Conservation (phyloP, 495 filamentous ascomycete species). For the Aspergillus conjunctus region DNA sequence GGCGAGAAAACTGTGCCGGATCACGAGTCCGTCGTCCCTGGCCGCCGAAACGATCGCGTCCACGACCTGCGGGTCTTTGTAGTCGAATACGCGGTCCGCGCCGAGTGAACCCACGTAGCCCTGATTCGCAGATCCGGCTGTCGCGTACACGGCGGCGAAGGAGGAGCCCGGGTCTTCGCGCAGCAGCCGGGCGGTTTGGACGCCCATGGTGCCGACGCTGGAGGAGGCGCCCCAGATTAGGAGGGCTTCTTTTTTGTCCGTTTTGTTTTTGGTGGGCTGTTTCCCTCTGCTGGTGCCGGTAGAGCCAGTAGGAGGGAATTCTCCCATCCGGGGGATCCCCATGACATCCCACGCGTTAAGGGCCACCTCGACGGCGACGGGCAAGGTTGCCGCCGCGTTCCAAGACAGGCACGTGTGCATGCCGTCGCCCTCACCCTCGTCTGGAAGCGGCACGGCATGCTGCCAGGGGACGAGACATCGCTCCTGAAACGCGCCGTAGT, state of each 20-base stretch:
- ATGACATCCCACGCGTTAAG: conserved; percentile 36
- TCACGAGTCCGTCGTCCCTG: conserved; percentile 39
- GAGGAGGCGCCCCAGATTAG: conserved; percentile 53
- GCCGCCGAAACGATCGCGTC: conserved; percentile 45
- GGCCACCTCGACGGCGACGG: conserved; percentile 42
- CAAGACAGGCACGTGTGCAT: no score
- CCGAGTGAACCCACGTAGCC: conserved; percentile 48
- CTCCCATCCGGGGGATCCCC: conserved; percentile 29
- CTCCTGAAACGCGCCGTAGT: conserved; percentile 53
- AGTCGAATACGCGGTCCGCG: conserved; percentile 53
- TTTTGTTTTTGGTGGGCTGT: not conserved
- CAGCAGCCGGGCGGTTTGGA: conserved; percentile 45
- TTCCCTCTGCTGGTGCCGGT: conserved; percentile 1
- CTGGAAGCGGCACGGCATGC: conserved; percentile 40
- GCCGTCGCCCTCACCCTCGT: no score
- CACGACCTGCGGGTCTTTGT: conserved; percentile 47
- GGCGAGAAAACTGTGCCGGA: conserved; percentile 47
- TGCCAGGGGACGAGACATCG: conserved; percentile 41
- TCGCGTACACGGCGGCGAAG: conserved; percentile 46
- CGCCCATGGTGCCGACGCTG: conserved; percentile 46
- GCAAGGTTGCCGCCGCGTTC: conserved; percentile 48
- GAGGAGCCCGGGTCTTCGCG: conserved; percentile 34
- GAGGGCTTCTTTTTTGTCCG: conserved; percentile 31
- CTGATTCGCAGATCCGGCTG: conserved; percentile 49
- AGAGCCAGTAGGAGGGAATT: conserved; percentile 14